A percentile compares a stretch with the other conserved stretches of the same genome.
Conservation (phyloP, 177 flowering plant species). For the Vitis hybrid region DNA sequence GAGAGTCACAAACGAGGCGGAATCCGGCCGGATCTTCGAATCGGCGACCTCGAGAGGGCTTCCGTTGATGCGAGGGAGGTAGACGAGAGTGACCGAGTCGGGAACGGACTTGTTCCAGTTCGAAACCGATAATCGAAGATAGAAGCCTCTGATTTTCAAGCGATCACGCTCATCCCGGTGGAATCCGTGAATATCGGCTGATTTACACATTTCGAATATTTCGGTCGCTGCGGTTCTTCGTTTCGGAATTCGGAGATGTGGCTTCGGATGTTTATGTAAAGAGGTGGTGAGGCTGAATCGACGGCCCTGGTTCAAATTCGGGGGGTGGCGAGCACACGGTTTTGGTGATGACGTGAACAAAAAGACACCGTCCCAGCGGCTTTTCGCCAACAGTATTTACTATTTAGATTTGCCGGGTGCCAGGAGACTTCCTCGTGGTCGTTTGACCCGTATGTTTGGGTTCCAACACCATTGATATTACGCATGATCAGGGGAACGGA, state of each 20-base stretch:
- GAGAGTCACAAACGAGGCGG: slow-evolving; percentile 58
- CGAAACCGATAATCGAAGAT: slow-evolving; percentile 31
- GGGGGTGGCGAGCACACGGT: slow-evolving; percentile 28
- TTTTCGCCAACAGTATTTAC: background rate
- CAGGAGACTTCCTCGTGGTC: no score
- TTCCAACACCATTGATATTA: no score
- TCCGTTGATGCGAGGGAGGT: slow-evolving; percentile 49
- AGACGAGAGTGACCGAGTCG: slow-evolving; percentile 45
- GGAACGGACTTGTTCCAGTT: slow-evolving; percentile 21
- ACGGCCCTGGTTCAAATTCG: background rate
- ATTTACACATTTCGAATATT: slow-evolving; percentile 38
- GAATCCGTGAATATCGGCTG: slow-evolving; percentile 27
- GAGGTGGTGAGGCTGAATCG: no score
- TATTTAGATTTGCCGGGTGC: background rate
- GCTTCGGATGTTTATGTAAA: background rate
- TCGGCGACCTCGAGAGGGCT: slow-evolving; percentile 45
- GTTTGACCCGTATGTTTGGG: no score
- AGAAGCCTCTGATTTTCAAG: slow-evolving; percentile 41
- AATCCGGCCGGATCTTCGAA: slow-evolving; percentile 43
- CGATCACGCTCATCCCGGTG: slow-evolving; percentile 11
- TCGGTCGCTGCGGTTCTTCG: background rate
- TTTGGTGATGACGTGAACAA: slow-evolving; percentile 16
- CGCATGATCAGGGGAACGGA: no score
- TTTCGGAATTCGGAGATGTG: background rate
- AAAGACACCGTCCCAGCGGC: background rate